These are phyloP conservation scores for Triadica sebifera DNA, from an alignment of 345 rosid genomes.

Conservation along the genomic window DNA sequence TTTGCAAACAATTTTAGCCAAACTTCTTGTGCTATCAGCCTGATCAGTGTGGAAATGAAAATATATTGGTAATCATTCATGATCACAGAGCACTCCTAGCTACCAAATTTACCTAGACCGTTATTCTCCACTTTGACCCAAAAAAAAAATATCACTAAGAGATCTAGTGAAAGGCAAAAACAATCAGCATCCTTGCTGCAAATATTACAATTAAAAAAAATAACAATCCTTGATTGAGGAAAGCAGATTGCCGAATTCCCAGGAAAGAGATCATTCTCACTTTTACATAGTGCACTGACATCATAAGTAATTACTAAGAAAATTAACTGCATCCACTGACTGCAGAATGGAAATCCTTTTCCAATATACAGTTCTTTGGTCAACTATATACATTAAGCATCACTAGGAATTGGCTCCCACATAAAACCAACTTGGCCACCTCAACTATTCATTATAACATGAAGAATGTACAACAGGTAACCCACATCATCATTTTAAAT, in stretches of 20 bases:
- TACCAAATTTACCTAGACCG: not conserved
- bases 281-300: not conserved
- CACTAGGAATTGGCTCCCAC: not conserved
- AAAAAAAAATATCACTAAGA: not conserved
- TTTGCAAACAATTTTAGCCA: not conserved
- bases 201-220: not conserved
- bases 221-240: not conserved
- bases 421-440: conserved; percentile 10
- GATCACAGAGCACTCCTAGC: not conserved
- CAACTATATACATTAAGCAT: conserved; percentile 4
- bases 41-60: not conserved
- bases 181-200: not conserved
- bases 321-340: not conserved
- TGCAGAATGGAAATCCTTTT: not conserved
- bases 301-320: not conserved
- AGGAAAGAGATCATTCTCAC: not conserved
- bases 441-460: not conserved
- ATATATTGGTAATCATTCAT: conserved; percentile 3
- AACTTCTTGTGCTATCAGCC: not conserved
- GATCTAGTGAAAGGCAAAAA: not conserved
- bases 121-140: not conserved
- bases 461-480: not conserved
- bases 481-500: not conserved
- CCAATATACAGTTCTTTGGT: not conserved
- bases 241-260: not conserved